A percentile compares a stretch with the other conserved stretches of the same genome.
These are phyloP conservation scores for Murraya koenigii DNA, from an alignment of 345 rosid genomes.

Conservation along the genomic window DNA sequence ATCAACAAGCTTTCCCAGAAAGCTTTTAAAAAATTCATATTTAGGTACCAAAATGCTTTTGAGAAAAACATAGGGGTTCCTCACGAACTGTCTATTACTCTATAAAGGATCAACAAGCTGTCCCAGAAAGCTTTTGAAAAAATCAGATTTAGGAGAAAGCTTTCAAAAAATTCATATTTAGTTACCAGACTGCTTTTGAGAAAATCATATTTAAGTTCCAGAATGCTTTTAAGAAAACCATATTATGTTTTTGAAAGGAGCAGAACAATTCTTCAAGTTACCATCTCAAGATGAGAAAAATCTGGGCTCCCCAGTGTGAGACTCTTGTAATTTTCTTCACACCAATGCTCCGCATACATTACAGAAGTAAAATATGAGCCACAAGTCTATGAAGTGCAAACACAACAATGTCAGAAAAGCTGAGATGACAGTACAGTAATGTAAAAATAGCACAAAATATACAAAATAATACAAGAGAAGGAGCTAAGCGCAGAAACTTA, in stretches of 20 bases:
- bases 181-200: no score
- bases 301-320: slow-evolving; percentile 86
- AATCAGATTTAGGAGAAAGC: no score
- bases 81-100: background rate
- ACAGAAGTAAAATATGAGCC: slow-evolving; percentile 83
- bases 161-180: no score
- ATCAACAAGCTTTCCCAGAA: background rate
- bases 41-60: no score
- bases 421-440: background rate
- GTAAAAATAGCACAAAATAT: background rate
- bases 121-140: background rate
- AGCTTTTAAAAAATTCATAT: no score
- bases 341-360: slow-evolving; percentile 96
- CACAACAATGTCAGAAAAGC: slow-evolving; percentile 8
- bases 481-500: background rate
- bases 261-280: slow-evolving; percentile 29
- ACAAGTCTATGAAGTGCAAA: slow-evolving; percentile 50
- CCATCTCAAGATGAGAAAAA: slow-evolving; percentile 82
- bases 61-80: background rate
- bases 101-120: background rate
- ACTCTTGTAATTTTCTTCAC: slow-evolving; percentile 75
- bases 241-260: background rate
- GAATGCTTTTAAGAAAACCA: background rate
- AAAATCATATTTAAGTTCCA: no score
- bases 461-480: slow-evolving; percentile 3